Evolutionary conservation across 192 early-diverging fungal genomes (phyloP).

Genomic region (Jimgerdemannia lactiflua): DNA sequence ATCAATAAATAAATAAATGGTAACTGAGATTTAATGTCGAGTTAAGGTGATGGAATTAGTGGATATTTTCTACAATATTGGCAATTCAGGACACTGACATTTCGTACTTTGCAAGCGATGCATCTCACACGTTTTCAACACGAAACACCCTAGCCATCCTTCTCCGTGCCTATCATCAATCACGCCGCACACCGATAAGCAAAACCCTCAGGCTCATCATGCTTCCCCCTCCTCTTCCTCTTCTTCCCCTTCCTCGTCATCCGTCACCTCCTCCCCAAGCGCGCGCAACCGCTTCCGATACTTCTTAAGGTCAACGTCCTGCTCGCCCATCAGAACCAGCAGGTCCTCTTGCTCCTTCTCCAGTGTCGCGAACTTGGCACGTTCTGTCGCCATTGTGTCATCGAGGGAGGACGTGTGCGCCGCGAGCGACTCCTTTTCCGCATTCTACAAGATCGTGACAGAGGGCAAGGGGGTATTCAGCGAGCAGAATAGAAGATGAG

Average conservation of each 20-base stretch:
- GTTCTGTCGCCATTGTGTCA: slow-evolving; percentile 12
- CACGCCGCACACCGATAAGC: too few species aligned
- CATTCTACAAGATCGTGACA: background rate
- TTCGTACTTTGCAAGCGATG: too few species aligned
- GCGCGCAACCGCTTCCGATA: slow-evolving; percentile 26
- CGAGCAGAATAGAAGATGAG: too few species aligned
- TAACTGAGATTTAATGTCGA: too few species aligned
- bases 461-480: background rate
- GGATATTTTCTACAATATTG: too few species aligned
- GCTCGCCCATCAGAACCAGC: slow-evolving; percentile 30
- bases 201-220: background rate
- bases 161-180: too few species aligned
- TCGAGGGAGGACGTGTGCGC: slow-evolving; percentile 7
- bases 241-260: slow-evolving; percentile 34
- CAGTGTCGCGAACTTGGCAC: slow-evolving; percentile 31
- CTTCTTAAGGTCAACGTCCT: slow-evolving; percentile 32
- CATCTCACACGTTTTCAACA: too few species aligned
- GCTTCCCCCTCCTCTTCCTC: slow-evolving; percentile 20
- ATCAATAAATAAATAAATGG: too few species aligned
- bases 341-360: slow-evolving; percentile 47
- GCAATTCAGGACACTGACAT: too few species aligned
- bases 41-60: too few species aligned
- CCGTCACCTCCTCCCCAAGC: slow-evolving; percentile 28
- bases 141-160: too few species aligned
- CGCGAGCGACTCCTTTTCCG: background rate